A percentile compares a stretch with the other conserved stretches of the same genome.
These are phyloP conservation scores for Uronychia binucleata DNA, from an alignment of 73 alveolate species.

Conservation along the genomic window DNA sequence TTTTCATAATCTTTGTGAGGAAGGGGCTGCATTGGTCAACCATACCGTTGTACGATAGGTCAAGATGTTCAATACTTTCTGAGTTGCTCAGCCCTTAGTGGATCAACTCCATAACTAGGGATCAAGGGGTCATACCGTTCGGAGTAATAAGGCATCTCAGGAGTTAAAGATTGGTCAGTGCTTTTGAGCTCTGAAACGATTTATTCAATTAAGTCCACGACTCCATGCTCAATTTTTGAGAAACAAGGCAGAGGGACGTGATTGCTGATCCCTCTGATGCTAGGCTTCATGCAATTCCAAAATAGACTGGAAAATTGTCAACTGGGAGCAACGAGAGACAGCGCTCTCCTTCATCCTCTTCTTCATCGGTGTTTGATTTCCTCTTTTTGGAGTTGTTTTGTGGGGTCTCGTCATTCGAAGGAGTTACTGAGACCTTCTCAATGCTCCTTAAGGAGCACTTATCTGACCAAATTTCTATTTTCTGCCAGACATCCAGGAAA, in stretches of 20 bases:
- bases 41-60: background rate
- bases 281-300: too few relatives aligned
- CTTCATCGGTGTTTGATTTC: background rate
- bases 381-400: background rate
- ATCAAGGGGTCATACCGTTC: too few relatives aligned
- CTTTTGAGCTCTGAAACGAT: background rate
- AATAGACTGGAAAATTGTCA: background rate
- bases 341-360: background rate
- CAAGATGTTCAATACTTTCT: background rate
- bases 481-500: background rate
- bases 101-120: background rate
- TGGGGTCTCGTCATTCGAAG: background rate
- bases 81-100: background rate
- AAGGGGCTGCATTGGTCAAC: background rate
- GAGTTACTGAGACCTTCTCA: background rate
- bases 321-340: background rate
- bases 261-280: background rate
- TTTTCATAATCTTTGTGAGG: background rate
- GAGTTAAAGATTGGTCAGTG: background rate
- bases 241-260: background rate
- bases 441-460: background rate
- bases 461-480: background rate
- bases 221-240: background rate
- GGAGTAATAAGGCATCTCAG: background rate
- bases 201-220: background rate